Base-by-base conservation (phyloP, 192 early-diverging fungal genomes). In the Haplosporangium gracile region DNA sequence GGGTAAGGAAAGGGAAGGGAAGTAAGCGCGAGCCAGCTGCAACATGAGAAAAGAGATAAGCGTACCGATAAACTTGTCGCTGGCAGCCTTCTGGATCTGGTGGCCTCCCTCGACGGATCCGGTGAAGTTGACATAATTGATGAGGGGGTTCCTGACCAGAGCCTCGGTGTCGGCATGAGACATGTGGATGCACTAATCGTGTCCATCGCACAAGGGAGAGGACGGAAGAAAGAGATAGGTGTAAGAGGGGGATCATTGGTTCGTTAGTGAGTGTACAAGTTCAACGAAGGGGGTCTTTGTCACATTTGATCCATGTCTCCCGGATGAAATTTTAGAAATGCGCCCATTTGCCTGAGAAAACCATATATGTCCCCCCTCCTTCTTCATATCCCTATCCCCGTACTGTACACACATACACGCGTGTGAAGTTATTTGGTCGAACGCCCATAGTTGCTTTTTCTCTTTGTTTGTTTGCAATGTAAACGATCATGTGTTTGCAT, bases 71-170 rank as follows among this genome's bases (percentile, higher is more conserved):
- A 95, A 91, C 63, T 90, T 91, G 24, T 81, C 74, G 68, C 82
- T 93, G 75, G 92, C 92, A 36, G 85, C 90, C 29, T 85, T 88
- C 63, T 88, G 89, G 70, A 96, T 93, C 76, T 93, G 91, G 34
- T 89, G 89, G 5, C 96, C 96, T 10, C 93, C 93, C 10, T 93
- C 90, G 40, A 95, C 93, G 5, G 94, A 95, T 36, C 96, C 96
- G 2, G 96, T 97, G 78, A 97, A 97, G 72, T 93, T 92, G 63
- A 95, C 93, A 88, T 93, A 94, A 42, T 90, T 84, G 29, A 97
- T 89, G 38, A 76, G 51, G 10, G 95, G 91, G 83, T 95, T 89
- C 36, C 88, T 75, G 38, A 94, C 91, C 8, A 95, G 63, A n/a
- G 81, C 85, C 45, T 90, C 88, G 1, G 89, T 87, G 11, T 87